Percentiles rank a stretch among this genome's conserved stretches.
Evolutionary conservation across 2,329 filamentous ascomycete species (phyloP).

Genomic region (Parasarocladium wereldwijsianum): DNA sequence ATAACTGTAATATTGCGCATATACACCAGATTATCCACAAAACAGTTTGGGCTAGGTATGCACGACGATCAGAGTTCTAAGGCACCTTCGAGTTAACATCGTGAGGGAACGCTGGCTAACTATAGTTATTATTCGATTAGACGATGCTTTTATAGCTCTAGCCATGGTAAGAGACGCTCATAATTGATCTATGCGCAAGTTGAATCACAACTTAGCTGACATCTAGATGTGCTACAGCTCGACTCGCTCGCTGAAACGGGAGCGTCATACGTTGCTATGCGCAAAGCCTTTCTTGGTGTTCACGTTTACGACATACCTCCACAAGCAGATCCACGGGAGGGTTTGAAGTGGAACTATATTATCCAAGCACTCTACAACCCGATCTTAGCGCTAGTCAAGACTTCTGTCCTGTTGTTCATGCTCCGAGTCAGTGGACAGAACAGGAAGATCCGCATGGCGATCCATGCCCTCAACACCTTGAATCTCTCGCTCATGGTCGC

Average conservation of each 20-base stretch:
- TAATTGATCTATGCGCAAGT: too few relatives aligned
- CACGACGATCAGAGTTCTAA: too few relatives aligned
- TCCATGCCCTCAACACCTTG: slow-evolving; percentile 15
- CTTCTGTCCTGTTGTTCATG: slow-evolving; percentile 27
- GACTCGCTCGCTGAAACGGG: background rate
- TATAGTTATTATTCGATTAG: too few relatives aligned
- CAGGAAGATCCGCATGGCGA: slow-evolving; percentile 13
- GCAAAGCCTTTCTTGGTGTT: background rate
- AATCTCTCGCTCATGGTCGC: slow-evolving; percentile 18
- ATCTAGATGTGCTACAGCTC: background rate
- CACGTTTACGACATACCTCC: background rate
- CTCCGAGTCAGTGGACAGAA: slow-evolving; percentile 25
- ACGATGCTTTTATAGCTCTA: background rate
- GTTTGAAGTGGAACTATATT: slow-evolving; percentile 5
- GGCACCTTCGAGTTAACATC: too few relatives aligned
- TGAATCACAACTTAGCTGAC: too few relatives aligned
- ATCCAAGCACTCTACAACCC: slow-evolving; percentile 28
- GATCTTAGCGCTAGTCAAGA: slow-evolving; percentile 27
- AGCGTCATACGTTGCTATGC: background rate
- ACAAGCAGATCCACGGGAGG: background rate
- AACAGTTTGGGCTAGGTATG: background rate
- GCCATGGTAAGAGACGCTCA: background rate
- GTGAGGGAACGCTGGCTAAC: background rate
- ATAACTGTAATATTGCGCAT: background rate
- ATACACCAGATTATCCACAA: background rate